Conservation (phyloP, 257 asterid species). For the Nicotiana benthamiana region DNA sequence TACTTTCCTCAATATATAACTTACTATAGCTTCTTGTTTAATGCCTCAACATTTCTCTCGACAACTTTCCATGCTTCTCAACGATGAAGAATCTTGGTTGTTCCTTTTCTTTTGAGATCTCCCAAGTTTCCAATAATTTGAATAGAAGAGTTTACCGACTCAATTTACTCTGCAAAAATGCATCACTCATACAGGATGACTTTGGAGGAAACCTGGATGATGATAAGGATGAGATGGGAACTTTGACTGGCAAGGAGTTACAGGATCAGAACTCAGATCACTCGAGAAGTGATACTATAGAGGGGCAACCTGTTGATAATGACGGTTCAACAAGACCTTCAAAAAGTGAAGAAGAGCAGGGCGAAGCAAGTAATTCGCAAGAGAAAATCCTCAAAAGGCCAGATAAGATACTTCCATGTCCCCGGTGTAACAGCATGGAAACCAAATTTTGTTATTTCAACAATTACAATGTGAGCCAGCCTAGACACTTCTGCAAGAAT, state of each 20-base stretch:
- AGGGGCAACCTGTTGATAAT: constrained; percentile 26
- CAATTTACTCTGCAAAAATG: neutral
- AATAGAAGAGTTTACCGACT: neutral
- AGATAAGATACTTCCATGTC: constrained; percentile 89
- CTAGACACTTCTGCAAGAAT: constrained; percentile 88
- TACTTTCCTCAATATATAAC: neutral
- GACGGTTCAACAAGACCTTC: constrained; percentile 27
- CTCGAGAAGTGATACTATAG: constrained; percentile 22
- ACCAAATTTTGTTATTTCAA: constrained; percentile 94
- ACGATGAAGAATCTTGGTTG: neutral
- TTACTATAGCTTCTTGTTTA: neutral
- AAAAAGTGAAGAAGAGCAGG: constrained; percentile 41
- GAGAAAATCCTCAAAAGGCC: constrained; percentile 79
- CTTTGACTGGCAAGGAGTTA: constrained; percentile 29
- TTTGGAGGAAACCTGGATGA: constrained; percentile 22
- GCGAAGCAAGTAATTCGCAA: constrained; percentile 43
- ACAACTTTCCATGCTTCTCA: neutral
- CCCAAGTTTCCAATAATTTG: neutral
- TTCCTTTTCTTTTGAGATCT: neutral
- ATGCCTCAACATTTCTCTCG: neutral
- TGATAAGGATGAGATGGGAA: constrained; percentile 20
- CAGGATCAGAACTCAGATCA: constrained; percentile 26
- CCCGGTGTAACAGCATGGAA: constrained; percentile 98
- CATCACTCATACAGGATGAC: constrained; percentile 31
- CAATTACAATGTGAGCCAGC: constrained; percentile 93